Evolutionary conservation across 768 basidiomycete genomes (phyloP).

Genomic region (Phlebiopsis flavidoalba): DNA sequence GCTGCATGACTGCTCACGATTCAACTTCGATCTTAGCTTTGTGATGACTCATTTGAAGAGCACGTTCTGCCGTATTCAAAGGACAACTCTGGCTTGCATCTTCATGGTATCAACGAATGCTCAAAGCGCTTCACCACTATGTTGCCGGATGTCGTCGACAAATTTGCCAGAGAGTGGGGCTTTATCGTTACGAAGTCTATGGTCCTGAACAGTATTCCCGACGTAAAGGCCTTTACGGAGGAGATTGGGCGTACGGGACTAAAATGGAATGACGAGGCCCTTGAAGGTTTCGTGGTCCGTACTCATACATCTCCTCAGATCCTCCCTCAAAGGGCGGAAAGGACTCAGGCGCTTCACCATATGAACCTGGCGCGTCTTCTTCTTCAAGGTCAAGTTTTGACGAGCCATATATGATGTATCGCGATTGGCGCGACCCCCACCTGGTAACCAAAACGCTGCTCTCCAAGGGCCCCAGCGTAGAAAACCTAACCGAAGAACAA

Average conservation of each 20-base stretch:
- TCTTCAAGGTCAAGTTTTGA: slow-evolving; percentile 99
- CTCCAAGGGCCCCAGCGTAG: slow-evolving; percentile 27
- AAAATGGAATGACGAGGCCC: slow-evolving; percentile 75
- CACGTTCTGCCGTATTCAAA: slow-evolving; percentile 84
- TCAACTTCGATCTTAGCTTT: slow-evolving; percentile 54
- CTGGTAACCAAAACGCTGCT: slow-evolving; percentile 79
- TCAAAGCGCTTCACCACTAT: slow-evolving; percentile 66
- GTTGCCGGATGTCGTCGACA: slow-evolving; percentile 58
- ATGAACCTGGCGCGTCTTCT: slow-evolving; percentile 82
- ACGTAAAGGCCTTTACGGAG: slow-evolving; percentile 71
- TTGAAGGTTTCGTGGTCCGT: slow-evolving; percentile 95
- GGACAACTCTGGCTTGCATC: slow-evolving; percentile 83
- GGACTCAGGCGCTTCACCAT: slow-evolving; percentile 47
- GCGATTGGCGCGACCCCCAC: slow-evolving; percentile 98
- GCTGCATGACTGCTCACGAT: neutral
- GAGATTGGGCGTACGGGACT: slow-evolving; percentile 59
- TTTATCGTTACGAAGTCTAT: slow-evolving; percentile 75
- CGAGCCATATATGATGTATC: slow-evolving; percentile 98
- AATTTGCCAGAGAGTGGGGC: slow-evolving; percentile 87
- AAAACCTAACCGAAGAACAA: slow-evolving; percentile 55
- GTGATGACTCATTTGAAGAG: slow-evolving; percentile 96
- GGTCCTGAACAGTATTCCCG: slow-evolving; percentile 51
- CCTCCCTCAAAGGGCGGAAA: slow-evolving; percentile 32
- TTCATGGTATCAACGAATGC: slow-evolving; percentile 85
- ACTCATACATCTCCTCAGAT: slow-evolving; percentile 47